Evolutionary conservation across 306 rosid genomes (phyloP).

Genomic region (Styphnolobium japonicum): DNA sequence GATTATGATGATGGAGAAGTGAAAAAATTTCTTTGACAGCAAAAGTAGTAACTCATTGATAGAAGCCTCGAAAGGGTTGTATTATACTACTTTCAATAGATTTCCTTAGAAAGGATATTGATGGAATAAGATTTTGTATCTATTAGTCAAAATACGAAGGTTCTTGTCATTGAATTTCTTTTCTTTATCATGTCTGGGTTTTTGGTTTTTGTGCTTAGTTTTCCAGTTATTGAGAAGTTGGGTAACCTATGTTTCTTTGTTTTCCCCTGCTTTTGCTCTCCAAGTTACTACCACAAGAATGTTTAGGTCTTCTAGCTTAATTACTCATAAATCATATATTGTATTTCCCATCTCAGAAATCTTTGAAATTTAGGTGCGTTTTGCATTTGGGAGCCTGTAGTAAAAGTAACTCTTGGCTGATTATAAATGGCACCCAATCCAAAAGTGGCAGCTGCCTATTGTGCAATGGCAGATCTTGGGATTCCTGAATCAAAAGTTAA

Average conservation of each 20-base stretch:
- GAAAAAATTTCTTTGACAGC: neutral
- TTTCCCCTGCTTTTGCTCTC: neutral
- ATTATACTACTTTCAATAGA: neutral
- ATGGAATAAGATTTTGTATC: neutral
- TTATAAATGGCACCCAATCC: slow-evolving; percentile 66
- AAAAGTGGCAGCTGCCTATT: slow-evolving; percentile 47
- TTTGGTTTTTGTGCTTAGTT: neutral
- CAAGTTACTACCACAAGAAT: neutral
- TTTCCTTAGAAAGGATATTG: neutral
- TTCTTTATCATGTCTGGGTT: neutral
- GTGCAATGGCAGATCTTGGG: slow-evolving; percentile 75
- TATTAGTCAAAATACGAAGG: neutral
- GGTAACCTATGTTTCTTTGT: neutral
- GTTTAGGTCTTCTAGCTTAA: neutral
- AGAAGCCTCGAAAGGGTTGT: neutral
- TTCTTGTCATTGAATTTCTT: neutral
- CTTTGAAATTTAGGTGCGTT: slow-evolving; percentile 18
- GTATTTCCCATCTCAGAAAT: slow-evolving; percentile 11
- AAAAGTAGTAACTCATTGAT: neutral
- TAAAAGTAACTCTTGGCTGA: slow-evolving; percentile 18
- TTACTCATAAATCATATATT: slow-evolving; percentile 5
- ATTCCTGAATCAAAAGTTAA: slow-evolving; percentile 61
- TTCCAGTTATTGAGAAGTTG: neutral
- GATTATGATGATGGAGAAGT: neutral
- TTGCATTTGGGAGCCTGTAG: slow-evolving; percentile 28